phyloP scores from a whole-genome alignment of 495 filamentous ascomycete species.

The Xanthoparmelia taractica region DNA sequence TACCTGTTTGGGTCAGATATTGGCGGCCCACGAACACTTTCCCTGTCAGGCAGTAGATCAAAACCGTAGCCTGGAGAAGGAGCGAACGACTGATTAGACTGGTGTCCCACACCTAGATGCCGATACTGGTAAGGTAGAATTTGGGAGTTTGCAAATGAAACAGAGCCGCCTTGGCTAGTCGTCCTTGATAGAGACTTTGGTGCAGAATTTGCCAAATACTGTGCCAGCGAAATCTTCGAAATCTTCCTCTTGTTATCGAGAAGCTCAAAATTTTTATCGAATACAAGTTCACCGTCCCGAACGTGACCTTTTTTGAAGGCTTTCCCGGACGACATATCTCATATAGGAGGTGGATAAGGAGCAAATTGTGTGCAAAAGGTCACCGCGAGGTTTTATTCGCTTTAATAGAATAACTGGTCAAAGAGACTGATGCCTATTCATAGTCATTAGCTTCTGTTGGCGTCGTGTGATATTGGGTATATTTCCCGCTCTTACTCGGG shows the following conservation, averaged over 20 bases:
- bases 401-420: neutral
- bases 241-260: conserved; percentile 17
- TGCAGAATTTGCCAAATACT: conserved; percentile 12
- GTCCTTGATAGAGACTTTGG: conserved; percentile 8
- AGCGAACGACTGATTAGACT: conserved; percentile 6
- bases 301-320: conserved; percentile 16
- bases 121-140: conserved; percentile 5
- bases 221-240: conserved; percentile 14
- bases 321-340: conserved; percentile 18
- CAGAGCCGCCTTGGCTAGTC: conserved; percentile 4
- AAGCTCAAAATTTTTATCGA: conserved; percentile 17
- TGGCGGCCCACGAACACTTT: conserved; percentile 1
- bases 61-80: conserved; percentile 9
- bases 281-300: conserved; percentile 12
- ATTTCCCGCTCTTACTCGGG: conserved; percentile 1
- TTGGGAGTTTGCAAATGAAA: conserved; percentile 5
- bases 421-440: conserved; percentile 3
- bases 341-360: conserved; percentile 7
- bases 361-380: conserved; percentile 6
- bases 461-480: conserved; percentile 3
- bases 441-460: conserved; percentile 3
- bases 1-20: neutral
- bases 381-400: conserved; percentile 2
- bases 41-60: conserved; percentile 8
- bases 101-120: neutral